A percentile compares a stretch with the other conserved stretches of the same genome.
Conservation (phyloP, 108 stramenopile genomes). For the Chaetoceros tenuissimus region DNA sequence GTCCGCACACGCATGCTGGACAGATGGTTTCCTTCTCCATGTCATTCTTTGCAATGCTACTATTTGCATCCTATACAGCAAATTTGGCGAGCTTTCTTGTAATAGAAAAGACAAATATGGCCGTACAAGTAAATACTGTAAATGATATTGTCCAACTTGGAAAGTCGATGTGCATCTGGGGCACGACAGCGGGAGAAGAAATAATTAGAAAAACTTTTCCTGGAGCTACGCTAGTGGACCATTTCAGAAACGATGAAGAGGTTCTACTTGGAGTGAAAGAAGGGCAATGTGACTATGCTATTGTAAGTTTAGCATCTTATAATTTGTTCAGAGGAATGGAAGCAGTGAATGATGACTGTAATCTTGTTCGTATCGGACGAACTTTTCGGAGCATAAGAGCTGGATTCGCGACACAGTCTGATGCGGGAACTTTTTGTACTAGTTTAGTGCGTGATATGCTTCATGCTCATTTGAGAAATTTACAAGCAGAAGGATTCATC, state of each 20-base stretch:
- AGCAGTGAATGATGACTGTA: conserved; percentile 10
- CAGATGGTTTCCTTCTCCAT: conserved; percentile 6
- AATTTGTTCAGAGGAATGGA: not conserved
- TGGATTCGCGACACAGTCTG: conserved; percentile 2
- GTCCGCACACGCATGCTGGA: conserved; percentile 5
- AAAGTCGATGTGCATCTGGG: too few relatives aligned
- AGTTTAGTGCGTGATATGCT: conserved; percentile 3
- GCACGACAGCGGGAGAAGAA: too few relatives aligned
- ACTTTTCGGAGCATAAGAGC: not conserved
- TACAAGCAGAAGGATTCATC: conserved; percentile 12
- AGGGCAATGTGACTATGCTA: conserved; percentile 1
- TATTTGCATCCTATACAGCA: too few relatives aligned
- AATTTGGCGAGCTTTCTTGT: conserved; percentile 24
- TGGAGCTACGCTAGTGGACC: too few relatives aligned
- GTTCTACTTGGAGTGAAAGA: not conserved
- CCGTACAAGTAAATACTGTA: too few relatives aligned
- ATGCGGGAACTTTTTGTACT: too few relatives aligned
- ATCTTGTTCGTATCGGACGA: not conserved
- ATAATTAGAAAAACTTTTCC: too few relatives aligned
- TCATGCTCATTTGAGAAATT: conserved; percentile 6
- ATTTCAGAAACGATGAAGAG: not conserved
- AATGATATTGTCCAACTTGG: too few relatives aligned
- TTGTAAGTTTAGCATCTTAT: not conserved
- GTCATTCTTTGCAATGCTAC: conserved; percentile 18
- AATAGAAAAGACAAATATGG: too few relatives aligned